Evolutionary conservation across 306 rosid species (phyloP).

Genomic region (Prunus padus): DNA sequence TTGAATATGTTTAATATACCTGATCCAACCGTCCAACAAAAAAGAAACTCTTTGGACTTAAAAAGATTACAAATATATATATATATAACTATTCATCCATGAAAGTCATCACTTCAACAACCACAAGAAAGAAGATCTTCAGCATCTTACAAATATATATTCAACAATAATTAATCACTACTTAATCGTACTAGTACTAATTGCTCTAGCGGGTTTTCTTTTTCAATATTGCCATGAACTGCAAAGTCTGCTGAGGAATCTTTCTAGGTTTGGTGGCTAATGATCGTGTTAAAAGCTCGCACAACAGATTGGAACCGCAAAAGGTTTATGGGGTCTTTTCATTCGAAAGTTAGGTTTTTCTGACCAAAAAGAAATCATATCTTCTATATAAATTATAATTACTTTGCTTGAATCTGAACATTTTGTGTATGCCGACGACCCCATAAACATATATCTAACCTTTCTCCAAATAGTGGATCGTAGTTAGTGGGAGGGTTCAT

Average conservation of each 20-base stretch:
- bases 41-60: no score
- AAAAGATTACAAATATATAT: no score
- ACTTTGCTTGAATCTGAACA: neutral
- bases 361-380: neutral
- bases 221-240: neutral
- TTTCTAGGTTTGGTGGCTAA: neutral
- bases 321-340: neutral
- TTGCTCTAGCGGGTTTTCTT: neutral
- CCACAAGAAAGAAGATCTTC: no score
- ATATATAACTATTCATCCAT: no score
- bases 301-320: no score
- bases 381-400: neutral
- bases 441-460: neutral
- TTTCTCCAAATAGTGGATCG: conserved; percentile 20
- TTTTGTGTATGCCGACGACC: neutral
- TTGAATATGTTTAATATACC: no score
- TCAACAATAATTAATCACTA: no score
- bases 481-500: conserved; percentile 30
- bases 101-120: no score
- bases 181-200: neutral
- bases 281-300: no score
- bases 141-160: no score
- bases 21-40: no score
- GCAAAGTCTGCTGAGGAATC: conserved; percentile 1
- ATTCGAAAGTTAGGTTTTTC: conserved; percentile 2